Percentiles rank a stretch among this genome's conserved stretches.
Conservation (phyloP, 371 early-diverging fungal species). For the Apophysomyces elegans region DNA sequence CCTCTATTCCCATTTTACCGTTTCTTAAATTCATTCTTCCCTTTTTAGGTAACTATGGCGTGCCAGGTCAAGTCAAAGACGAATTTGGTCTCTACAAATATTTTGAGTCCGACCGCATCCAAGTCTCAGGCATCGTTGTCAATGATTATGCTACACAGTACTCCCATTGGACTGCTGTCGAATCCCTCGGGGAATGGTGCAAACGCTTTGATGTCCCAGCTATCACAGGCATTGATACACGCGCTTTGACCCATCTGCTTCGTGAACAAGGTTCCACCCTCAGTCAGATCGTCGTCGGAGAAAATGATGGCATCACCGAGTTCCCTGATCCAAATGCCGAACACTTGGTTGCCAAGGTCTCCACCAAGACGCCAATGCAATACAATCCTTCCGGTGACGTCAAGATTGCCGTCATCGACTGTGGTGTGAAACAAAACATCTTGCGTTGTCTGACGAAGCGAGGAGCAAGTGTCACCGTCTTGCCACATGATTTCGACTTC, state of each 20-base stretch:
- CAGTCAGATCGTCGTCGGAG: slow-evolving; percentile 77
- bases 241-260: slow-evolving; percentile 92
- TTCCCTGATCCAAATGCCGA: slow-evolving; percentile 79
- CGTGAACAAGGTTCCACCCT: slow-evolving; percentile 89
- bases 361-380: slow-evolving; percentile 62
- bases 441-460: slow-evolving; percentile 80
- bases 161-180: slow-evolving; percentile 90
- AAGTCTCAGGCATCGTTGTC: slow-evolving; percentile 88
- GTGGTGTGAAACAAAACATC: slow-evolving; percentile 94
- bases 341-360: slow-evolving; percentile 61
- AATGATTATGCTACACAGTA: slow-evolving; percentile 88
- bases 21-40: not conserved
- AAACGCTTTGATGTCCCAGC: slow-evolving; percentile 88
- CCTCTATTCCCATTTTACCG: not conserved
- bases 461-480: slow-evolving; percentile 82
- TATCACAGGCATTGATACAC: slow-evolving; percentile 92
- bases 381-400: slow-evolving; percentile 79
- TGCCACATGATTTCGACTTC: slow-evolving; percentile 85
- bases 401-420: slow-evolving; percentile 82
- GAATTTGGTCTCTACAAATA: slow-evolving; percentile 79
- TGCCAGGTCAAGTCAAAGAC: slow-evolving; percentile 84
- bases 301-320: slow-evolving; percentile 26
- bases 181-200: slow-evolving; percentile 89
- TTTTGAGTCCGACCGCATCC: slow-evolving; percentile 93
- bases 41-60: slow-evolving; percentile 83